A percentile compares a stretch with the other conserved stretches of the same genome.
phyloP scores from a whole-genome alignment of 192 early-diverging fungal species.

The Podila epicladia region DNA sequence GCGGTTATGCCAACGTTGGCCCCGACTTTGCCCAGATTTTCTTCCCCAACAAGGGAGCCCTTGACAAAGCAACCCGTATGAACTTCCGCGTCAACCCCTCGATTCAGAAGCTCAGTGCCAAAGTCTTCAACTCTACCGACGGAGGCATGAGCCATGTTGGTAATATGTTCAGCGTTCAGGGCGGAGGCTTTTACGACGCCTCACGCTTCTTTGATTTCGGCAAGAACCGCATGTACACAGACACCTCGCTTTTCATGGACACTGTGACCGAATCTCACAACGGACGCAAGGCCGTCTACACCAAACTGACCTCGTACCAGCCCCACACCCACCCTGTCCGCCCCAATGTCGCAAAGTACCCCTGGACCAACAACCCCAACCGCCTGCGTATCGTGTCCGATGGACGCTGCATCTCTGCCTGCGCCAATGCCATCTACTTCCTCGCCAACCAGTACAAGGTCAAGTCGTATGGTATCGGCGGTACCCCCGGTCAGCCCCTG shows the following conservation, averaged over 20 bases:
- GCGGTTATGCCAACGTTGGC: conserved; percentile 6
- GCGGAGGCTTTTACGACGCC: conserved; percentile 6
- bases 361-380: conserved; percentile 12
- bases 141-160: background rate
- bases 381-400: conserved; percentile 8
- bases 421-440: background rate
- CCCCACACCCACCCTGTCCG: background rate
- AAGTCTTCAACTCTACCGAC: conserved; percentile 2
- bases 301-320: conserved; percentile 3
- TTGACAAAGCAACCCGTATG: conserved; percentile 2
- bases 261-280: background rate
- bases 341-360: conserved; percentile 7
- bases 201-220: conserved; percentile 3
- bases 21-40: conserved; percentile 10
- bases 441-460: conserved; percentile 17
- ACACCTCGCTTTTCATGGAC: conserved; percentile 3
- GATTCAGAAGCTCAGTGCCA: conserved; percentile 4
- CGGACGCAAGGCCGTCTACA: background rate
- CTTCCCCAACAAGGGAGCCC: conserved; percentile 13
- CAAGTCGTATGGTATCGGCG: conserved; percentile 6
- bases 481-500: background rate
- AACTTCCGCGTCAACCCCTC: conserved; percentile 4
- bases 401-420: conserved; percentile 12
- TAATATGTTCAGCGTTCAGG: conserved; percentile 1
- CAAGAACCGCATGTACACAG: conserved; percentile 7